Conservation (phyloP, 441 rosid genomes). For the Jatropha multifida region DNA sequence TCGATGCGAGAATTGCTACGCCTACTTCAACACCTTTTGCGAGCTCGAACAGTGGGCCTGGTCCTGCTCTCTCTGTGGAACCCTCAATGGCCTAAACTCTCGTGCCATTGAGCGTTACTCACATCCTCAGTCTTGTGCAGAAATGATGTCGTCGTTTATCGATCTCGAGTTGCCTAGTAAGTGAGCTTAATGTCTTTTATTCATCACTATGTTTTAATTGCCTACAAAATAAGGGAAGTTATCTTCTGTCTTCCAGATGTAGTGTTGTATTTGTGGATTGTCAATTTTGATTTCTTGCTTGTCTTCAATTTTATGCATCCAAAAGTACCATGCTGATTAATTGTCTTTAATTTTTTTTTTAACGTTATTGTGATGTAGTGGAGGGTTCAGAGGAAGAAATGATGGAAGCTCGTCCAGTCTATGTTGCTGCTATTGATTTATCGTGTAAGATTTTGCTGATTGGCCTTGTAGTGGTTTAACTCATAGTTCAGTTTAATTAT, state of each 20-base stretch:
- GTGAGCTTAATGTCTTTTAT: slow-evolving; percentile 15
- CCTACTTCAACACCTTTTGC: slow-evolving; percentile 89
- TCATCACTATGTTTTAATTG: not conserved
- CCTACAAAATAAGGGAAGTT: too few relatives aligned
- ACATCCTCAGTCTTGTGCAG: slow-evolving; percentile 71
- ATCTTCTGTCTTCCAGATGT: not conserved
- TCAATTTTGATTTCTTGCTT: not conserved
- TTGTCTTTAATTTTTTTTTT: not conserved
- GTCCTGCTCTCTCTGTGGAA: slow-evolving; percentile 87
- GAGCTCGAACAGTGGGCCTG: slow-evolving; percentile 99
- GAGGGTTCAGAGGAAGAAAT: slow-evolving; percentile 80
- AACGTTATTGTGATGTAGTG: slow-evolving; percentile 36
- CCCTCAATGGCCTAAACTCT: slow-evolving; percentile 81
- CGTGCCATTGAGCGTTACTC: slow-evolving; percentile 82
- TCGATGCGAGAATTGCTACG: slow-evolving; percentile 92
- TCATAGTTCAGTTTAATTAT: not conserved
- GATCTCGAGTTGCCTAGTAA: slow-evolving; percentile 85
- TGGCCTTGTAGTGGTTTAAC: not conserved
- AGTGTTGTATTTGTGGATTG: not conserved
- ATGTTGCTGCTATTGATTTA: slow-evolving; percentile 92
- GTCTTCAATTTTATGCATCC: not conserved
- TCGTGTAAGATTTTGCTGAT: slow-evolving; percentile 58
- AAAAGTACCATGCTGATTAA: not conserved
- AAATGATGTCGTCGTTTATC: slow-evolving; percentile 88
- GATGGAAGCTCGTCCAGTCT: slow-evolving; percentile 77